phyloP scores from a whole-genome alignment of 345 rosid species.

The Heritiera littoralis region DNA sequence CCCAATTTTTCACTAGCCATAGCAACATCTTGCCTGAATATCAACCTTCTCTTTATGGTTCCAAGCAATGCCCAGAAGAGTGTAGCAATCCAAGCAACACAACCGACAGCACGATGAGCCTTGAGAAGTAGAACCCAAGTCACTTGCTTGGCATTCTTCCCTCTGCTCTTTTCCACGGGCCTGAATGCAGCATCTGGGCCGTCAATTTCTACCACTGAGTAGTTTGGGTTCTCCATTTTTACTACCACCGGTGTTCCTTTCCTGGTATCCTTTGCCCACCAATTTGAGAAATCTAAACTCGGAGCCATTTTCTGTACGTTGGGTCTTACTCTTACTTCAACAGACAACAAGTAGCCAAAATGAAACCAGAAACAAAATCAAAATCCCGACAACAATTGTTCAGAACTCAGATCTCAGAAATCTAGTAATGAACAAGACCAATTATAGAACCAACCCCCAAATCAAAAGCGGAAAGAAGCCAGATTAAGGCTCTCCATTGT shows the following conservation, averaged over 20 bases:
- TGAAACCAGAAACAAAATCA: background rate
- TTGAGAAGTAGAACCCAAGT: constrained; percentile 93
- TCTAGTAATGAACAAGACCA: constrained; percentile 36
- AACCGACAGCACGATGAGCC: constrained; percentile 86
- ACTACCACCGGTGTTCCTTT: constrained; percentile 85
- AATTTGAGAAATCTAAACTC: constrained; percentile 62
- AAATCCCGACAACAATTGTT: constrained; percentile 22
- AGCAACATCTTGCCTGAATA: constrained; percentile 58
- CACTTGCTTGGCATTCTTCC: constrained; percentile 84
- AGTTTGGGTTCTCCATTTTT: constrained; percentile 84
- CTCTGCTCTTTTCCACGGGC: constrained; percentile 80
- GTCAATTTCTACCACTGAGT: constrained; percentile 78
- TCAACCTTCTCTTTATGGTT: constrained; percentile 65
- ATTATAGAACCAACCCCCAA: constrained; percentile 28
- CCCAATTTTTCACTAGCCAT: constrained; percentile 60
- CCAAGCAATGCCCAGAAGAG: constrained; percentile 82
- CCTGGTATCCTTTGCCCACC: constrained; percentile 67
- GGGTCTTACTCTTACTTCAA: background rate
- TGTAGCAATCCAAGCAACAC: constrained; percentile 73
- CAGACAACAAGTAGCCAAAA: constrained; percentile 12
- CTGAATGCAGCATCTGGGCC: constrained; percentile 87
- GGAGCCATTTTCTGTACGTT: constrained; percentile 53
- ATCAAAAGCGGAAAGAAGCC: constrained; percentile 31
- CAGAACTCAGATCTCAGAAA: constrained; percentile 53
- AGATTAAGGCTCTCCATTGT: constrained; percentile 36